Base-by-base conservation (phyloP, 306 rosid genomes). In the Fragaria vesca region DNA sequence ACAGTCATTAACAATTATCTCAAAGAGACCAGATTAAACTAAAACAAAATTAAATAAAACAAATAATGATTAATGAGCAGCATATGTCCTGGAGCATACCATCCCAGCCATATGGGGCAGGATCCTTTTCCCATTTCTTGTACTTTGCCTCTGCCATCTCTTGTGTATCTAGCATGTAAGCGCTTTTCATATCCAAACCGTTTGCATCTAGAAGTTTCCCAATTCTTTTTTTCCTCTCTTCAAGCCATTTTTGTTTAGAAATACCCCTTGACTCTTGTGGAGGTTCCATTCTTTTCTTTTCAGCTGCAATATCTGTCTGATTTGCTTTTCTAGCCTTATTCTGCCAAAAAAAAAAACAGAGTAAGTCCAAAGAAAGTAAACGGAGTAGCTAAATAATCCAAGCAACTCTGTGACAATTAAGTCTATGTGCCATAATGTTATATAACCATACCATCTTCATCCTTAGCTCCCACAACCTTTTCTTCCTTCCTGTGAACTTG, bases 81-180 rank as follows among this genome's bases (percentile, higher is more conserved):
- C 48, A 45, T 45, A 60, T 43, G 47, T 57, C n/a, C 38, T n/a
- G 72, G 77, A 18, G 47, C 90, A 66, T 85, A 95, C 98, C 99
- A 77, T 95, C 99, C 99, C 99, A 95, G 55, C 98, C 99, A 45
- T 24, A 84, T 36, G 99, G 98, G 69, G 99, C 98, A 69, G 98
- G 98, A 84, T 91, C 97, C 85, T 93, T 95, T 75, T 93, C 98
- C 99, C 99, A 95, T 85, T 93, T 95, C 90, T 95, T 93, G 87
- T 95, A 95, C 76, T 95, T 95, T 66, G 24, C 52, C 79, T 91
- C 90, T 69, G 98, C 99, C 73, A 87, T 84, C 82, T 93, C 98
- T 85, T 95, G 91, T 36, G 99, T 93, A 79, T 95, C 99, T 68
- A 95, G 92, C 99, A 95, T 95, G 84, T 82, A 91, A 8, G 99